A percentile compares a stretch with the other conserved stretches of the same genome.
Evolutionary conservation across 2,329 filamentous ascomycete genomes (phyloP).

Genomic region (Neurospora sp.): DNA sequence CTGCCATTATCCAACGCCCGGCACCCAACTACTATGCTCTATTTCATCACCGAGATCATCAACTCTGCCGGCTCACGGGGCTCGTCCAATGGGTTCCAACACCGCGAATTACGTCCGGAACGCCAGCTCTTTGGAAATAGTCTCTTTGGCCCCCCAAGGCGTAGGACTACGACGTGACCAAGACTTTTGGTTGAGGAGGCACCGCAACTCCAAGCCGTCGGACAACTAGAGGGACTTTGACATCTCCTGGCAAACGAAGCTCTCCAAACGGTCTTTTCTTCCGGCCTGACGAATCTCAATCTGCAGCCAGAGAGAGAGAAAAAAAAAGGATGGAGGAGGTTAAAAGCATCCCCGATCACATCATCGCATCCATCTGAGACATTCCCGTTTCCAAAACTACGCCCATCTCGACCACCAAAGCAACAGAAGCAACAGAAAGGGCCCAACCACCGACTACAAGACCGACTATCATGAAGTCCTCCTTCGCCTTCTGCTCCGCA

Average conservation of each 20-base stretch:
- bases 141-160: not conserved
- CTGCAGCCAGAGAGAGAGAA: not conserved
- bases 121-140: not conserved
- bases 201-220: not conserved
- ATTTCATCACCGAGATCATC: not conserved
- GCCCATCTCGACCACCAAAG: not conserved
- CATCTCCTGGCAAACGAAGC: not conserved
- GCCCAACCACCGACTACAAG: not conserved
- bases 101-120: not conserved
- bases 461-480: not conserved
- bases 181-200: not conserved
- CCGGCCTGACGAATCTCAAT: not conserved
- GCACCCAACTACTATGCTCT: not conserved
- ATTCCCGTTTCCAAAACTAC: not conserved
- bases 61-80: not conserved
- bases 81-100: not conserved
- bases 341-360: not conserved
- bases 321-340: not conserved
- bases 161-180: not conserved
- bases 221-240: not conserved
- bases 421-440: not conserved
- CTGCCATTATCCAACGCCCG: not conserved
- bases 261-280: not conserved
- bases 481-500: not conserved
- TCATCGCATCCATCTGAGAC: not conserved